Conservation (phyloP, 495 filamentous ascomycete species). For the Poronia punctata region DNA sequence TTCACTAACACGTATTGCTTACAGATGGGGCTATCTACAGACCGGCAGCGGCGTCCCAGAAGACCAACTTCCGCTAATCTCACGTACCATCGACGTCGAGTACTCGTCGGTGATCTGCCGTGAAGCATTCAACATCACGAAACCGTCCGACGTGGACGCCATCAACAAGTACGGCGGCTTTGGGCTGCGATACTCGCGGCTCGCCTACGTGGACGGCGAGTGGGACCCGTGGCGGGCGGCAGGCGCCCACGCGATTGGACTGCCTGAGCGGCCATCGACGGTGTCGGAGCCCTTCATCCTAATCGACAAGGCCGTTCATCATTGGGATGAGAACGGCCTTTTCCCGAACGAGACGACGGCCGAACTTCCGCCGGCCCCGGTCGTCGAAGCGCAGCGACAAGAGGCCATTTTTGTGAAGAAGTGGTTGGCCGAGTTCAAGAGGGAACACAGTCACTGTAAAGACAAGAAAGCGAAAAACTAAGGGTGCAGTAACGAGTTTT, state of each 20-base stretch:
- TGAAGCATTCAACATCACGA: slow-evolving; percentile 56
- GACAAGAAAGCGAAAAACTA: neutral
- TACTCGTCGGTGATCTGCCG: slow-evolving; percentile 49
- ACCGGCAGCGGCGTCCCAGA: slow-evolving; percentile 57
- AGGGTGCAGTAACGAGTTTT: slow-evolving; percentile 1
- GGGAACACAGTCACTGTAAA: slow-evolving; percentile 3
- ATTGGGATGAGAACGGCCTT: slow-evolving; percentile 68
- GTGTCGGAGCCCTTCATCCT: slow-evolving; percentile 53
- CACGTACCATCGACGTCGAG: slow-evolving; percentile 51
- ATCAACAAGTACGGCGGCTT: slow-evolving; percentile 70
- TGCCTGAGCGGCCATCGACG: slow-evolving; percentile 43
- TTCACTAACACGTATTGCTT: slow-evolving; percentile 22
- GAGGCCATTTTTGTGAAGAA: slow-evolving; percentile 53
- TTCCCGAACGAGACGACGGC: slow-evolving; percentile 51
- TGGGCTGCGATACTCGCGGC: slow-evolving; percentile 53
- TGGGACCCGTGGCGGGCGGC: slow-evolving; percentile 65
- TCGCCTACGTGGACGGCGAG: slow-evolving; percentile 62
- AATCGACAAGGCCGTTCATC: slow-evolving; percentile 57
- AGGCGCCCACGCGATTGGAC: slow-evolving; percentile 51
- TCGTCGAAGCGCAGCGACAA: slow-evolving; percentile 47
- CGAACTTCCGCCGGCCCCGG: slow-evolving; percentile 45
- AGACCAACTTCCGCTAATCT: slow-evolving; percentile 55
- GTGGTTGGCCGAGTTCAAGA: slow-evolving; percentile 54
- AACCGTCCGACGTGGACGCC: slow-evolving; percentile 43
- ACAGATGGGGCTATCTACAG: slow-evolving; percentile 63